Percentiles rank a stretch among this genome's conserved stretches.
These are phyloP conservation scores for Agrocybe chaxingu DNA, from an alignment of 768 basidiomycete genomes.

Conservation along the genomic window DNA sequence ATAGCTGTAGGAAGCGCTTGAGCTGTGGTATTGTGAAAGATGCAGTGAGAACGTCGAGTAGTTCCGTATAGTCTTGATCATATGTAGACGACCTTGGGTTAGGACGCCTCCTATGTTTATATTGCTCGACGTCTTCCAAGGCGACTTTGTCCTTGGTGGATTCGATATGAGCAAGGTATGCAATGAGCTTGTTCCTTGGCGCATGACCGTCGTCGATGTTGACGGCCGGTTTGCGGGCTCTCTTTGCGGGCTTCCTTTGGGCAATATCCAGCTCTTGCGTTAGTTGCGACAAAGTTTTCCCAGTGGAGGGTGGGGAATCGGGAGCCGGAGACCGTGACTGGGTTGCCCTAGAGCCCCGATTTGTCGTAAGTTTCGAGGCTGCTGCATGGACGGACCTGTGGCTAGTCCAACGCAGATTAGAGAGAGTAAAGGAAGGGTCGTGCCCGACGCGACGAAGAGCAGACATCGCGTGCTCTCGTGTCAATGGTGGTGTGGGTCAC, in stretches of 20 bases:
- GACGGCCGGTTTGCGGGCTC: not conserved
- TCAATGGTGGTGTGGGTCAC: too few species aligned
- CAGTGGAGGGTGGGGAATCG: too few species aligned
- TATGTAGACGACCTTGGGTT: conserved; percentile 40
- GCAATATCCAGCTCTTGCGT: too few species aligned
- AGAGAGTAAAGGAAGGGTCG: too few species aligned
- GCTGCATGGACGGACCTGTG: too few species aligned
- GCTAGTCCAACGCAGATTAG: too few species aligned
- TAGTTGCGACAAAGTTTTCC: too few species aligned
- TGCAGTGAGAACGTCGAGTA: conserved; percentile 50
- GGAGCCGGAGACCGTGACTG: too few species aligned
- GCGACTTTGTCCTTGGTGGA: conserved; percentile 44
- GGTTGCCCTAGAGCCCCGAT: too few species aligned
- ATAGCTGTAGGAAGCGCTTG: conserved; percentile 46
- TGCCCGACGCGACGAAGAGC: too few species aligned
- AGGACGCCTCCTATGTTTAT: conserved; percentile 38
- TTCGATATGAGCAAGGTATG: conserved; percentile 53
- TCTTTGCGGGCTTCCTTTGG: not conserved
- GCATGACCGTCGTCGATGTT: not conserved
- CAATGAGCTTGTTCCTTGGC: conserved; percentile 30
- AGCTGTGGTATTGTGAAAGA: conserved; percentile 68
- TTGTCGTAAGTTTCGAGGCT: too few species aligned
- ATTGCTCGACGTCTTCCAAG: conserved; percentile 60
- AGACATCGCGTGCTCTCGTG: too few species aligned
- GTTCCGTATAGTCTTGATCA: conserved; percentile 46